A percentile compares a stretch with the other conserved stretches of the same genome.
Evolutionary conservation across 2,329 filamentous ascomycete genomes (phyloP).

Genomic region (Eutypella sp.): DNA sequence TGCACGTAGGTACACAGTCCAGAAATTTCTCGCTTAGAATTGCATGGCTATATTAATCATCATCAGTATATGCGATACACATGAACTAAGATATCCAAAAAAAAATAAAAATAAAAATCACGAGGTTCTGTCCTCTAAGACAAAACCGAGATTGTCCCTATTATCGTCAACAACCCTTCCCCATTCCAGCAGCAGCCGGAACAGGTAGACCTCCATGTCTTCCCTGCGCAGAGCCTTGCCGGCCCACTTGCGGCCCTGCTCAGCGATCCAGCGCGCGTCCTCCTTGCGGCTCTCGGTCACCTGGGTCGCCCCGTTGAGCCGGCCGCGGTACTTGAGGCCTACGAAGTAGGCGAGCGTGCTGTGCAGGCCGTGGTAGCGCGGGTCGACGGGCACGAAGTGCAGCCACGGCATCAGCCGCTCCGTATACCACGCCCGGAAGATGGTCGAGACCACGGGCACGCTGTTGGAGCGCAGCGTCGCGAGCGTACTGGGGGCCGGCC

Average conservation of each 20-base stretch:
- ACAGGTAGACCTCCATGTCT: slow-evolving; percentile 79
- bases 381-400: slow-evolving; percentile 75
- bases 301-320: slow-evolving; percentile 40
- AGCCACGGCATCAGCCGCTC: slow-evolving; percentile 69
- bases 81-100: no score
- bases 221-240: slow-evolving; percentile 57
- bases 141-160: slow-evolving; percentile 41
- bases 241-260: slow-evolving; percentile 62
- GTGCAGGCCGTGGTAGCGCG: slow-evolving; percentile 68
- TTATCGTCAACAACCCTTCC: slow-evolving; percentile 62
- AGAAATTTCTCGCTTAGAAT: no score
- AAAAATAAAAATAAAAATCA: no score
- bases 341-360: slow-evolving; percentile 70
- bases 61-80: no score
- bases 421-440: slow-evolving; percentile 78
- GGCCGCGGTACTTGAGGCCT: slow-evolving; percentile 45
- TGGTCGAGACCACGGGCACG: slow-evolving; percentile 64
- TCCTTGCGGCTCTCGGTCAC: slow-evolving; percentile 42
- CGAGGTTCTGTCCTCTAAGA: slow-evolving; percentile 1
- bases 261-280: slow-evolving; percentile 61
- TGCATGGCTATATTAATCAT: no score
- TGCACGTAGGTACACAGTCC: no score
- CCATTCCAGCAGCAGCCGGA: slow-evolving; percentile 74
- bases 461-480: slow-evolving; percentile 61
- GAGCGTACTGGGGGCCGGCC: slow-evolving; percentile 55